These are phyloP conservation scores for Phytophthora sp. DNA, from an alignment of 352 stramenopile species.

Conservation along the genomic window DNA sequence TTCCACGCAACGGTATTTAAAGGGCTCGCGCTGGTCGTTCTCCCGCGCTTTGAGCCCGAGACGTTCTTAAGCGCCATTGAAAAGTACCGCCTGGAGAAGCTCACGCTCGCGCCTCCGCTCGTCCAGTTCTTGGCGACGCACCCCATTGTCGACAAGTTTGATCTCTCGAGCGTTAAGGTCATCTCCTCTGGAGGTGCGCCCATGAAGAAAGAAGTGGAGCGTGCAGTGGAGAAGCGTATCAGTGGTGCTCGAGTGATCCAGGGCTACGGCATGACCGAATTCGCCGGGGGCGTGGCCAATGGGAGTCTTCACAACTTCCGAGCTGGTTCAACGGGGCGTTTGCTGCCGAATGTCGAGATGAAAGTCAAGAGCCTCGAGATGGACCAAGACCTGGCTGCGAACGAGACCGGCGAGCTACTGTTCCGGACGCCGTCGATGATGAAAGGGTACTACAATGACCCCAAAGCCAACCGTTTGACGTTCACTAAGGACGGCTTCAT, in stretches of 20 bases:
- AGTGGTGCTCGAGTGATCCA: constrained; percentile 44
- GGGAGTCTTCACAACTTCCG: constrained; percentile 18
- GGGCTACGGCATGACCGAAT: constrained; percentile 66
- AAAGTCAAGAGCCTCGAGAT: constrained; percentile 44
- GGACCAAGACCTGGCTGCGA: constrained; percentile 32
- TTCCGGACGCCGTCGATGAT: constrained; percentile 53
- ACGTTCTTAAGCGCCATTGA: constrained; percentile 79
- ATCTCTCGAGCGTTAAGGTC: constrained; percentile 70
- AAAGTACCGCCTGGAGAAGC: constrained; percentile 54
- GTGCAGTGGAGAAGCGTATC: constrained; percentile 64
- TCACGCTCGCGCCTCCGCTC: constrained; percentile 83
- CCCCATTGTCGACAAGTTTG: constrained; percentile 87
- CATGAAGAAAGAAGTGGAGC: constrained; percentile 71
- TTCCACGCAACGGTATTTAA: constrained; percentile 70
- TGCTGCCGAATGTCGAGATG: constrained; percentile 44
- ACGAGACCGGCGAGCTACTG: constrained; percentile 65
- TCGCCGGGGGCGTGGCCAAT: constrained; percentile 55
- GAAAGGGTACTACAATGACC: constrained; percentile 64
- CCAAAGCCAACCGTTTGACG: constrained; percentile 75
- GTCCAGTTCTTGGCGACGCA: constrained; percentile 77
- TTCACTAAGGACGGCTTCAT: constrained; percentile 83
- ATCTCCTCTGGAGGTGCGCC: constrained; percentile 85
- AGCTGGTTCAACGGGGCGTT: constrained; percentile 33
- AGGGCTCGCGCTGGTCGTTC: constrained; percentile 75
- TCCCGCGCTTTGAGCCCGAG: constrained; percentile 84